These are phyloP conservation scores for Phytopythium cucurbitacearum DNA, from an alignment of 352 stramenopile species.

Conservation along the genomic window DNA sequence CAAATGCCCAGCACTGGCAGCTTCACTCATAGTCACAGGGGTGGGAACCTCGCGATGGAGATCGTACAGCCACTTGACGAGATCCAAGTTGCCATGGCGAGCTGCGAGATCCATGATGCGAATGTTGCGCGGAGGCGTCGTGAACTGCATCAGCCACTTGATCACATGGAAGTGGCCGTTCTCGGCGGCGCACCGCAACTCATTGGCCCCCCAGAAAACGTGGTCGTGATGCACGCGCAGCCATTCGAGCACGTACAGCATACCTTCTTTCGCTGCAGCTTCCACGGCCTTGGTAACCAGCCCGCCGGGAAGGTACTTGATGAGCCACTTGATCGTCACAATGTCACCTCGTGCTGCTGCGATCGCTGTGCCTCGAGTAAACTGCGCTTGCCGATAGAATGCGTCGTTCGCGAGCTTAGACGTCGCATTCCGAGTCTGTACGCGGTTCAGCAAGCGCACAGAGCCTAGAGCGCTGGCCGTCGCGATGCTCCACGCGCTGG, in stretches of 20 bases:
- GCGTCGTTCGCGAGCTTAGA: constrained; percentile 13
- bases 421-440: constrained; percentile 8
- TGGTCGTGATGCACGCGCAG: constrained; percentile 20
- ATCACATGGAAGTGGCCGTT: constrained; percentile 2
- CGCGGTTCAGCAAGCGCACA: constrained; percentile 15
- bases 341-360: constrained; percentile 16
- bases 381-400: constrained; percentile 27
- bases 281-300: constrained; percentile 22
- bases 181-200: constrained; percentile 11
- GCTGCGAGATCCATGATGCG: constrained; percentile 7
- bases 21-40: constrained; percentile 4
- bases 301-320: constrained; percentile 20
- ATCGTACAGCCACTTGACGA: constrained; percentile 10
- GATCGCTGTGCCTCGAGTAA: constrained; percentile 17
- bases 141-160: constrained; percentile 7
- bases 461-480: constrained; percentile 16
- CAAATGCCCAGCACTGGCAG: constrained; percentile 8
- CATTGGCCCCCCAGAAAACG: constrained; percentile 31
- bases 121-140: constrained; percentile 2
- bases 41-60: constrained; percentile 7
- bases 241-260: constrained; percentile 18
- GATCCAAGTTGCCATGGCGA: constrained; percentile 3
- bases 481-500: not conserved
- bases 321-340: constrained; percentile 17
- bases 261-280: constrained; percentile 14